phyloP scores from a whole-genome alignment of 352 stramenopile genomes.

The Globisporangium carolinianum region DNA sequence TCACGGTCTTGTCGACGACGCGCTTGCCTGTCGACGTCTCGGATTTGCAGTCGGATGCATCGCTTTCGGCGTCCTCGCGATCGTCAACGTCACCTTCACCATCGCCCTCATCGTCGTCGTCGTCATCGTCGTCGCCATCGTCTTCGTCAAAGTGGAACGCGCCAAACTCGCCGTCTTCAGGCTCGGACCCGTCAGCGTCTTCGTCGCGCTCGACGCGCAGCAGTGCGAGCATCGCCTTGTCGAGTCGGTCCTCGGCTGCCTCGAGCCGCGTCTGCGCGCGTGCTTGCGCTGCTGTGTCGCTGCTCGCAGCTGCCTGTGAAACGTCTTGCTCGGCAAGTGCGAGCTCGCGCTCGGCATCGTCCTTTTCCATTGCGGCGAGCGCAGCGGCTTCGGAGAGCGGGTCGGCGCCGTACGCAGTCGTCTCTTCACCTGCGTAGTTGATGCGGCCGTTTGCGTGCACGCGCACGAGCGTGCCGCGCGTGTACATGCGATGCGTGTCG shows the following conservation, averaged over 20 bases:
- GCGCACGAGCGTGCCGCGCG: constrained; percentile 62
- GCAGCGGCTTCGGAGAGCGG: constrained; percentile 42
- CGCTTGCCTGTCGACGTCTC: constrained; percentile 8
- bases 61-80: constrained; percentile 14
- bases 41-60: background rate
- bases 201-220: constrained; percentile 49
- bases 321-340: constrained; percentile 44
- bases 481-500: constrained; percentile 90
- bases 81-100: constrained; percentile 34
- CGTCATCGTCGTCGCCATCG: constrained; percentile 60
- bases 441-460: constrained; percentile 95
- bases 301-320: constrained; percentile 15
- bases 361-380: constrained; percentile 54
- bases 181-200: constrained; percentile 25
- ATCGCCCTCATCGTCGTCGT: constrained; percentile 48
- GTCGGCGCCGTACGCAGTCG: constrained; percentile 73
- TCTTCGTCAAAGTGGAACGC: constrained; percentile 38
- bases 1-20: constrained; percentile 41
- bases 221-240: constrained; percentile 70
- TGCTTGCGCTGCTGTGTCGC: constrained; percentile 33
- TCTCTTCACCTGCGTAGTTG: constrained; percentile 90
- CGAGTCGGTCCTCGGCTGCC: constrained; percentile 49
- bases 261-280: constrained; percentile 43
- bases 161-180: constrained; percentile 38
- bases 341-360: constrained; percentile 56